These are phyloP conservation scores for Rhamnella rubrinervis DNA, from an alignment of 331 rosid genomes.

Conservation along the genomic window DNA sequence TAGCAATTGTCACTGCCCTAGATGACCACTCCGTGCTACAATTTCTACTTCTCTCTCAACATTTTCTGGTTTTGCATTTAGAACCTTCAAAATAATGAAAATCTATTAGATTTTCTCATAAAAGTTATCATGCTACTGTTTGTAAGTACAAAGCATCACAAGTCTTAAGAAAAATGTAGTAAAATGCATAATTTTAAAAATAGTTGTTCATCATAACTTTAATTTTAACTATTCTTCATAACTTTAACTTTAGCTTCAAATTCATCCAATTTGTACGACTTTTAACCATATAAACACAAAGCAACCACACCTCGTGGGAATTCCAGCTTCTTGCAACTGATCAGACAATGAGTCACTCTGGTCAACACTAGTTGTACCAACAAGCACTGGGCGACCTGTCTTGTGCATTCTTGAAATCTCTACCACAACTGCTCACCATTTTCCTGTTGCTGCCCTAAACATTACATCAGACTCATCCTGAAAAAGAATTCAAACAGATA, in stretches of 20 bases:
- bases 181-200: not conserved
- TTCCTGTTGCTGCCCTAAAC: conserved; percentile 83
- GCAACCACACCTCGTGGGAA: conserved; percentile 70
- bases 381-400: conserved; percentile 94
- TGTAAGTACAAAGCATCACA: not conserved
- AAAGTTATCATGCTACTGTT: not conserved
- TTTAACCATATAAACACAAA: conserved; percentile 18
- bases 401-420: conserved; percentile 97
- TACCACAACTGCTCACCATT: conserved; percentile 96
- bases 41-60: conserved; percentile 99
- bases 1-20: conserved; percentile 95
- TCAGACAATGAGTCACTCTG: conserved; percentile 89
- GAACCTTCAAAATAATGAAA: conserved; percentile 59
- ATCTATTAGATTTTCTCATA: conserved; percentile 25
- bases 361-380: conserved; percentile 98
- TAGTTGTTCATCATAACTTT: not conserved
- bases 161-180: not conserved
- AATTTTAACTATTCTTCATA: not conserved
- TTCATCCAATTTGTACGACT: not conserved
- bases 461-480: conserved; percentile 99
- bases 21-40: conserved; percentile 97
- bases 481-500: conserved; percentile 25
- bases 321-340: conserved; percentile 81
- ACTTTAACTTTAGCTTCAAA: not conserved
- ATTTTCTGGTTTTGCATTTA: conserved; percentile 98